Conservation (phyloP, 225 moss, liverwort and hornwort species). For the Bryoerythrophyllum caledonicum region DNA sequence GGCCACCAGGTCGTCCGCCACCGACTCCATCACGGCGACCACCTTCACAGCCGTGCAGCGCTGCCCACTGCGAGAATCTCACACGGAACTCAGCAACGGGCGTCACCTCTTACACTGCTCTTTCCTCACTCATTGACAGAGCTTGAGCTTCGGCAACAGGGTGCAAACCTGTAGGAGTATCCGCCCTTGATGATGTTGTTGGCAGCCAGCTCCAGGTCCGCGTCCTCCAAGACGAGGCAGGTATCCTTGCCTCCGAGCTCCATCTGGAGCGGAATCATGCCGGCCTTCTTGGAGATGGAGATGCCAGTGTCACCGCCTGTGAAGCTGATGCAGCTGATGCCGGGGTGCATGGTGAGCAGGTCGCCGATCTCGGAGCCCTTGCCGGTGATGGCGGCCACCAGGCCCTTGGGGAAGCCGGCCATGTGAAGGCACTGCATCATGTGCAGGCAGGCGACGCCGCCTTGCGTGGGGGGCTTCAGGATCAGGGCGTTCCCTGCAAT, state of each 20-base stretch:
- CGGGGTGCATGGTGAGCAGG: constrained; percentile 82
- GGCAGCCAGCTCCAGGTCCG: constrained; percentile 84
- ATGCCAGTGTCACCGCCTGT: constrained; percentile 94
- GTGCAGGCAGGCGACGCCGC: constrained; percentile 79
- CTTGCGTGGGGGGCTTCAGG: constrained; percentile 96
- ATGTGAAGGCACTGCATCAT: constrained; percentile 92
- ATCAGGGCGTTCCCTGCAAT: constrained; percentile 84
- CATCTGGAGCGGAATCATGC: constrained; percentile 97
- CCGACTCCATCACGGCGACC: constrained; percentile 52
- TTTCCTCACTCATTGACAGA: too few species aligned
- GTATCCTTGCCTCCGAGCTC: constrained; percentile 94
- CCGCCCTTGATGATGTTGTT: constrained; percentile 93
- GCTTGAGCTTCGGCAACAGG: too few species aligned
- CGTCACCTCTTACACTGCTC: too few species aligned
- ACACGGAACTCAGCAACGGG: too few species aligned
- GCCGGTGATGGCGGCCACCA: constrained; percentile 75
- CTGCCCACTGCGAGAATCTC: constrained; percentile 34
- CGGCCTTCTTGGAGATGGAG: constrained; percentile 78
- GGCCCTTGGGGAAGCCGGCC: constrained; percentile 85
- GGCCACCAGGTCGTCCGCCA: constrained; percentile 43
- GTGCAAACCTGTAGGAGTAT: constrained; percentile 81
- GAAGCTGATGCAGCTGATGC: constrained; percentile 87
- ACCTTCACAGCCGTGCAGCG: constrained; percentile 59
- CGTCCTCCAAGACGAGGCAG: constrained; percentile 79
- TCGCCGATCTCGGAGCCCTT: constrained; percentile 95